These are phyloP conservation scores for Colletotrichum liaoningense DNA, from an alignment of 2,329 filamentous ascomycete species.

Conservation along the genomic window DNA sequence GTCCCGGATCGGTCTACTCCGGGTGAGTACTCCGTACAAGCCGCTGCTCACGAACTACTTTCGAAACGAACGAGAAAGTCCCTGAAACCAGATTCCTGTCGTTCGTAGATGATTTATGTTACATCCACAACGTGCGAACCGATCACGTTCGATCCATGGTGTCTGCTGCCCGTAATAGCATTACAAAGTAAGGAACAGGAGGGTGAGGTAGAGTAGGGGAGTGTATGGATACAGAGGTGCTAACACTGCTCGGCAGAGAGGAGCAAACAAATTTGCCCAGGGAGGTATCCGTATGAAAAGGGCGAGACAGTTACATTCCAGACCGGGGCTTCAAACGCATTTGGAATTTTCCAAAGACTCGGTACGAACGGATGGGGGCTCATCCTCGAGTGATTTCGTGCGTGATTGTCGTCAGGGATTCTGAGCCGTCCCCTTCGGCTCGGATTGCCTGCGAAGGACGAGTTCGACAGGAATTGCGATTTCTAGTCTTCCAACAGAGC, in stretches of 20 bases:
- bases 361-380: conserved; percentile 35
- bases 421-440: not conserved
- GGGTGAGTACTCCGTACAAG: too few species aligned
- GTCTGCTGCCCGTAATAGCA: not conserved
- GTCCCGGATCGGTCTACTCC: conserved; percentile 19
- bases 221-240: not conserved
- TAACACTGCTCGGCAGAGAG: not conserved
- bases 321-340: conserved; percentile 7
- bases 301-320: conserved; percentile 1
- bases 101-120: conserved; percentile 9
- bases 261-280: not conserved
- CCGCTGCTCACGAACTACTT: not conserved
- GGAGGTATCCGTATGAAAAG: not conserved
- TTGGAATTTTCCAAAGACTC: conserved; percentile 27
- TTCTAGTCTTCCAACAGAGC: too few species aligned
- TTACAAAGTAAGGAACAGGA: too few species aligned
- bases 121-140: not conserved
- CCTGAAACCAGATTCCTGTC: not conserved
- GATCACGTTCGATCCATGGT: conserved; percentile 10
- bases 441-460: not conserved
- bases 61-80: not conserved
- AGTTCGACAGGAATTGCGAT: not conserved
- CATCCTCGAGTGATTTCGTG: conserved; percentile 15
- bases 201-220: not conserved
- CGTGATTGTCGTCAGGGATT: conserved; percentile 29